Evolutionary conservation across 2,329 filamentous ascomycete species (phyloP).

Genomic region (Bipolaris bicolor): DNA sequence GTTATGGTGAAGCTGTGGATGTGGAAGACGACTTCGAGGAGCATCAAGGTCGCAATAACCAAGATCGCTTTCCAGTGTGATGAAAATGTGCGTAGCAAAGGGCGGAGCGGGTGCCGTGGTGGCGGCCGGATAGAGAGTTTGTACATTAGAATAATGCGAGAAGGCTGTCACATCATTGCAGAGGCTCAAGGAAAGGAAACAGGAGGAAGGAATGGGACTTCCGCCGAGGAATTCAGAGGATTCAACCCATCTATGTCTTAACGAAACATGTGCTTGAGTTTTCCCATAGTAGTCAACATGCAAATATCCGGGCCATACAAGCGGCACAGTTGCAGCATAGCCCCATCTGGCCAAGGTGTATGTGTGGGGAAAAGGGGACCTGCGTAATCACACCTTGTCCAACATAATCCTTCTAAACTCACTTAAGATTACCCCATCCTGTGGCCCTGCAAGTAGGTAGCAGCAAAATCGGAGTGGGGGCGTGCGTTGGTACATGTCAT

Average conservation of each 20-base stretch:
- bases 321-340: not conserved
- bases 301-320: not conserved
- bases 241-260: too few relatives aligned
- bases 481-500: too few relatives aligned
- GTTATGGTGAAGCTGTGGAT: conserved; percentile 10
- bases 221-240: not conserved
- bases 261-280: not conserved
- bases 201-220: not conserved
- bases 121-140: conserved; percentile 3
- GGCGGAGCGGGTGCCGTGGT: conserved; percentile 2
- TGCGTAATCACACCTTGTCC: not conserved
- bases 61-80: conserved; percentile 16
- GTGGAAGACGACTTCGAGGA: conserved; percentile 20
- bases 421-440: not conserved
- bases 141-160: not conserved
- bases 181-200: not conserved
- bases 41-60: conserved; percentile 1
- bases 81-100: not conserved
- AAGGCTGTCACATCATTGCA: not conserved
- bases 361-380: not conserved
- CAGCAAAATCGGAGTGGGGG: too few relatives aligned
- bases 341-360: not conserved
- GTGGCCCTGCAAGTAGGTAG: not conserved
- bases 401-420: not conserved
- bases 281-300: not conserved